Percentiles rank a stretch among this genome's conserved stretches.
Evolutionary conservation across 441 rosid species (phyloP).

Genomic region (Eruca vesicaria): DNA sequence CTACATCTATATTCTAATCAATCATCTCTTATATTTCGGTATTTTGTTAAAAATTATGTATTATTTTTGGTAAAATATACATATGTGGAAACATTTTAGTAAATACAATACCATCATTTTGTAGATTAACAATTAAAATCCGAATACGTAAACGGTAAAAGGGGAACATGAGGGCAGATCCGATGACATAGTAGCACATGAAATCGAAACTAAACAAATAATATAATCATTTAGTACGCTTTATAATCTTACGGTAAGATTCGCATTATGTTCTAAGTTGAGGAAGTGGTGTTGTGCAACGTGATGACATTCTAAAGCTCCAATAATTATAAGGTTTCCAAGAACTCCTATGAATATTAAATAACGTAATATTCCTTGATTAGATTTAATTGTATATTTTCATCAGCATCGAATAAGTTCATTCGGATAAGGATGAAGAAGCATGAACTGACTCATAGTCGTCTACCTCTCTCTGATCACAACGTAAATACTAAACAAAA

Average conservation of each 20-base stretch:
- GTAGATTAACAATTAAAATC: neutral
- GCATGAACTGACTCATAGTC: conserved; percentile 6
- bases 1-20: no score
- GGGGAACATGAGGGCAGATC: conserved; percentile 21
- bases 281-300: conserved; percentile 28
- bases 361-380: conserved; percentile 3
- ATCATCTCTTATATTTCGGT: no score
- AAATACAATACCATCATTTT: neutral
- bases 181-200: conserved; percentile 24
- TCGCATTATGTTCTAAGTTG: conserved; percentile 5
- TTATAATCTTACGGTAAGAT: conserved; percentile 19
- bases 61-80: no score
- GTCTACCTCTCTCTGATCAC: conserved; percentile 13
- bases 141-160: neutral
- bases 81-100: no score
- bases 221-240: conserved; percentile 1
- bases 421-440: conserved; percentile 27
- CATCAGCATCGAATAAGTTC: conserved; percentile 9
- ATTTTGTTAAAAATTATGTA: no score
- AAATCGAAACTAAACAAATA: conserved; percentile 7
- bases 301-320: conserved; percentile 29
- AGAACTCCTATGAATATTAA: conserved; percentile 11
- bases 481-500: conserved; percentile 5
- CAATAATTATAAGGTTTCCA: conserved; percentile 22
- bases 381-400: neutral